Conservation (phyloP, 768 basidiomycete species). For the Terana coerulea region DNA sequence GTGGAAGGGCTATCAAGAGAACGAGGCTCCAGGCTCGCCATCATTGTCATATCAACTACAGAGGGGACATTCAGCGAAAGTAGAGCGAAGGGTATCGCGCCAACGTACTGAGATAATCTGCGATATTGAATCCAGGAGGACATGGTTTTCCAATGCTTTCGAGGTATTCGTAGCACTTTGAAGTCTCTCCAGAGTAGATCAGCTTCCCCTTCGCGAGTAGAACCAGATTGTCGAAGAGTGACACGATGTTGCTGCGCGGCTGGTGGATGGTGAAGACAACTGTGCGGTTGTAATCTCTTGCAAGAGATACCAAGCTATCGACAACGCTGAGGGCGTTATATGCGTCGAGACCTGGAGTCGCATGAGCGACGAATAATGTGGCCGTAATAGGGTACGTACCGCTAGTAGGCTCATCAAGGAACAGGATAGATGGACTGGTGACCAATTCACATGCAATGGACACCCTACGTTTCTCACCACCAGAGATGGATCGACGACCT, state of each 20-base stretch:
- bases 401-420: slow-evolving; percentile 96
- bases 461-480: slow-evolving; percentile 95
- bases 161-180: slow-evolving; percentile 79
- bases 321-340: slow-evolving; percentile 96
- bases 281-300: slow-evolving; percentile 86
- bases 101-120: slow-evolving; percentile 87
- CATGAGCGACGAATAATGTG: not conserved
- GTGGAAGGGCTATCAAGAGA: slow-evolving; percentile 28
- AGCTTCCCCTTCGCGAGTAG: slow-evolving; percentile 80
- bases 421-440: slow-evolving; percentile 92
- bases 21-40: slow-evolving; percentile 36
- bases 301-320: slow-evolving; percentile 81
- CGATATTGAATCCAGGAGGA: slow-evolving; percentile 94
- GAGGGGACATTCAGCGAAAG: no score
- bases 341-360: slow-evolving; percentile 75
- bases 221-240: slow-evolving; percentile 89
- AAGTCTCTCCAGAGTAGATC: slow-evolving; percentile 79
- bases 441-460: slow-evolving; percentile 98
- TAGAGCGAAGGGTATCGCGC: not conserved
- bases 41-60: slow-evolving; percentile 46
- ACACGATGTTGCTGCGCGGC: slow-evolving; percentile 95
- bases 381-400: slow-evolving; percentile 44
- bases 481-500: slow-evolving; percentile 90
- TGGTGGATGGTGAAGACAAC: slow-evolving; percentile 99
- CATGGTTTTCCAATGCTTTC: slow-evolving; percentile 75